phyloP scores from a whole-genome alignment of 2,329 filamentous ascomycete species.

The Monascus ruber region DNA sequence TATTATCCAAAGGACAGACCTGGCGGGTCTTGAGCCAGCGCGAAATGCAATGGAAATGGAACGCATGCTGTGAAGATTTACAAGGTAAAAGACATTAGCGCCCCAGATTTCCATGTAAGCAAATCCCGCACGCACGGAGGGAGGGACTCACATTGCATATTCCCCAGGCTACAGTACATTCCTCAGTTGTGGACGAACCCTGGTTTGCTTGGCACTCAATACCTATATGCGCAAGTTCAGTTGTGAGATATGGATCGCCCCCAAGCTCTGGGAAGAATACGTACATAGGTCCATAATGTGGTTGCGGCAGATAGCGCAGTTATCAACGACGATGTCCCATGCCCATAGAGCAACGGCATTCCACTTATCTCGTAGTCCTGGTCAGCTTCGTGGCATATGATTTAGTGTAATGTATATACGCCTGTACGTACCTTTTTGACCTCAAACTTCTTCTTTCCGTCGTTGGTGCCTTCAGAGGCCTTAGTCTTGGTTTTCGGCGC shows the following conservation, averaged over 20 bases:
- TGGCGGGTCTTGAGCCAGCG: constrained; percentile 99
- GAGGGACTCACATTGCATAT: constrained; percentile 78
- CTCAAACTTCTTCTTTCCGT: constrained; percentile 90
- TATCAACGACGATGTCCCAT: constrained; percentile 99
- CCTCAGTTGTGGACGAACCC: constrained; percentile 89
- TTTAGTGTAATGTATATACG: not conserved
- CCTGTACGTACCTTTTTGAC: constrained; percentile 75
- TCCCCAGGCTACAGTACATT: constrained; percentile 97
- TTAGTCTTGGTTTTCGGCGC: constrained; percentile 44
- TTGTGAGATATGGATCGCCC: not conserved
- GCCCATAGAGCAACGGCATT: constrained; percentile 97
- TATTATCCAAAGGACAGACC: constrained; percentile 92
- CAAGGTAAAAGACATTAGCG: no score
- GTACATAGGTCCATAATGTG: constrained; percentile 98
- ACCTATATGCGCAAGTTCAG: constrained; percentile 37
- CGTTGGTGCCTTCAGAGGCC: constrained; percentile 37
- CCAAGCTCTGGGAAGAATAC: constrained; percentile 16
- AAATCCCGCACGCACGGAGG: no score
- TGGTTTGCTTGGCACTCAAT: constrained; percentile 99
- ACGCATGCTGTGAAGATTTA: constrained; percentile 61
- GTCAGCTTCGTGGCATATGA: not conserved
- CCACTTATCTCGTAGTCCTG: constrained; percentile 53
- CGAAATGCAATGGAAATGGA: constrained; percentile 99
- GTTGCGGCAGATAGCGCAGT: constrained; percentile 98
- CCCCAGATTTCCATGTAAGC: no score